Base-by-base conservation (phyloP, 805 yeast species). In the Suhomyces vadensis region DNA sequence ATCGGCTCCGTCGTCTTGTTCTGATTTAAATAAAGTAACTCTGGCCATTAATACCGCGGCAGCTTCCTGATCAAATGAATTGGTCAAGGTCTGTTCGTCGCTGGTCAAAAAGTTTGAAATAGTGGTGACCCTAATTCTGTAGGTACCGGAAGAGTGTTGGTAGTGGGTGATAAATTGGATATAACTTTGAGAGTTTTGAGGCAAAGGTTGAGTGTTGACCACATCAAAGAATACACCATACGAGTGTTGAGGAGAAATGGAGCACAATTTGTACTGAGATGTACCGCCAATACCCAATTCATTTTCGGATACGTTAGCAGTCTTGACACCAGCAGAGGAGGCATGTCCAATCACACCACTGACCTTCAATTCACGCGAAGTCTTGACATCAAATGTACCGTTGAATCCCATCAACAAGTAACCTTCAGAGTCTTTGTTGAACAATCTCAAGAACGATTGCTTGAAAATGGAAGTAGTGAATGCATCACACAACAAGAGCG, bases 11-110 rank as follows among this genome's bases (percentile, higher is more conserved):
- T 89, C 96, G 58, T 90, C 96, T 52, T 72, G 75, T 53, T 71
- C 76, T 20, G 85, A 78, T 64, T 90, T 90, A 75, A 79, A 85
- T 36, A 92, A 90, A 8, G 97, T 94, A 43, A 92, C 78, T 61
- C 98, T 78, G 1, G 97, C 85, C 83, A 92, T 85, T 47, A 91
- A 71, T 1, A 91, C 97, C 11, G 97, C 95, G 3, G 99, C 97
- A 9, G 97, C 96, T 67, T 94, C 98, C 74, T 94, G 98, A 69
- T 94, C 99, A 64, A 94, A 94, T n/a, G 94, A 85, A 46, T 67
- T 67, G 13, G 81, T 69, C 47, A 79, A 66, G 38, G 65, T 55
- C 37, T 62, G 64, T 46, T 75, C 79, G 35, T 78, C 79, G 20
- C 75, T 66, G 10, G 82, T 77, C 46, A 80, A 75, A 48, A 75